phyloP scores from a whole-genome alignment of 306 rosid genomes.

The Canavalia ensiformis region DNA sequence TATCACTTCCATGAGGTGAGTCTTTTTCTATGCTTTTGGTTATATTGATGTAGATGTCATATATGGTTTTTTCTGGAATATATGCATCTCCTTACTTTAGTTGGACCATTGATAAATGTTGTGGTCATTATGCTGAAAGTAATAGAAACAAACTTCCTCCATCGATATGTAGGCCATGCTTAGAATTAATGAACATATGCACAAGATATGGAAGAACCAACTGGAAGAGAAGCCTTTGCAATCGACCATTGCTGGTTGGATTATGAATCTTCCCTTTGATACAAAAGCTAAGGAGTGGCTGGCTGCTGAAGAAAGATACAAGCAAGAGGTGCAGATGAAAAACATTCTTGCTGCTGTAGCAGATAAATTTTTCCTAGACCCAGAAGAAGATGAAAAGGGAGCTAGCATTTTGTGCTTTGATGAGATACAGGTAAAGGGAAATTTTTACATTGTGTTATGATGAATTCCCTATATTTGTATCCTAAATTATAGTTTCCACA shows the following conservation, averaged over 20 bases:
- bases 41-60: conserved; percentile 11
- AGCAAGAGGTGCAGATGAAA: conserved; percentile 85
- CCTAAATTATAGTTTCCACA: neutral
- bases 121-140: conserved; percentile 41
- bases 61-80: conserved; percentile 35
- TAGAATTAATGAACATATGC: conserved; percentile 96
- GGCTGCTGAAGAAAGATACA: conserved; percentile 89
- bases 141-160: conserved; percentile 36
- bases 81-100: conserved; percentile 21
- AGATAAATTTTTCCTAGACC: conserved; percentile 77
- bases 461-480: conserved; percentile 25
- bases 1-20: conserved; percentile 97
- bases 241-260: conserved; percentile 82
- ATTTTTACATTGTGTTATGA: conserved; percentile 10
- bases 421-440: conserved; percentile 84
- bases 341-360: conserved; percentile 95
- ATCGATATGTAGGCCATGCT: conserved; percentile 85
- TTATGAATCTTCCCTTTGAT: conserved; percentile 87
- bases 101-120: conserved; percentile 26
- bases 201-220: conserved; percentile 88
- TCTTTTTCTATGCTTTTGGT: conserved; percentile 43
- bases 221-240: conserved; percentile 75
- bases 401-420: conserved; percentile 95
- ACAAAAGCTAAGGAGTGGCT: conserved; percentile 91
- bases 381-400: conserved; percentile 70